Percentiles rank a stretch among this genome's conserved stretches.
These are phyloP conservation scores for Fusarium chlamydosporum DNA, from an alignment of 2,329 filamentous ascomycete species.

Conservation along the genomic window DNA sequence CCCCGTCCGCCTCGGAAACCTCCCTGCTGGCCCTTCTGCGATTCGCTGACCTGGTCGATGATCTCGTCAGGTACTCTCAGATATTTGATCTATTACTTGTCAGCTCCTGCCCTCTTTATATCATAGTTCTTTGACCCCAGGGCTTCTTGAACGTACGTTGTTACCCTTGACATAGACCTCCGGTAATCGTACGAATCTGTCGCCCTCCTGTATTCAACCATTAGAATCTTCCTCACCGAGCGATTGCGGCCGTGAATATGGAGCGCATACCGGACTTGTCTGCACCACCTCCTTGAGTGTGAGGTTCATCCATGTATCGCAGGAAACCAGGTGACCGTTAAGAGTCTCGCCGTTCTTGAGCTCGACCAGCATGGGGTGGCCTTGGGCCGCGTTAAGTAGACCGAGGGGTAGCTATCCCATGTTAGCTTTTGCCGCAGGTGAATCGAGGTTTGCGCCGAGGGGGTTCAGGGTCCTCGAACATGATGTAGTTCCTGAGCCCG, in stretches of 20 bases:
- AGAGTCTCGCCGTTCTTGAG: slow-evolving; percentile 98
- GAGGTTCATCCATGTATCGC: slow-evolving; percentile 99
- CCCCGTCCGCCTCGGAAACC: slow-evolving; percentile 76
- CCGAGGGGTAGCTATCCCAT: slow-evolving; percentile 75
- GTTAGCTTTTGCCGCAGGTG: slow-evolving; percentile 44
- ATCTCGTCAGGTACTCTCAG: slow-evolving; percentile 96
- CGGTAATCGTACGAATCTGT: slow-evolving; percentile 91
- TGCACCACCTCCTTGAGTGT: slow-evolving; percentile 97
- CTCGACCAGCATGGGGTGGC: slow-evolving; percentile 97
- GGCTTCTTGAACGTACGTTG: slow-evolving; percentile 74
- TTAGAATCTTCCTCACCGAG: slow-evolving; percentile 30
- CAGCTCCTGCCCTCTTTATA: slow-evolving; percentile 1
- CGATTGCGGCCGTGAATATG: slow-evolving; percentile 2
- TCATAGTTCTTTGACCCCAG: too few relatives aligned
- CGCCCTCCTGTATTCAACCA: slow-evolving; percentile 76
- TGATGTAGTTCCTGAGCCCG: background rate
- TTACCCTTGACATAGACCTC: slow-evolving; percentile 98
- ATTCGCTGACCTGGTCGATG: slow-evolving; percentile 92
- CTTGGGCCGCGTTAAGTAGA: slow-evolving; percentile 93
- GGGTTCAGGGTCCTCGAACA: background rate
- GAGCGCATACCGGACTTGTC: slow-evolving; percentile 78
- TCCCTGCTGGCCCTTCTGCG: slow-evolving; percentile 79
- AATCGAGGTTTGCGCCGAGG: slow-evolving; percentile 16
- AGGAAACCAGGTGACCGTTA: slow-evolving; percentile 95
- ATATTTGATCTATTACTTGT: slow-evolving; percentile 86